Percentiles rank a stretch among this genome's conserved stretches.
Evolutionary conservation across 257 asterid genomes (phyloP).

Genomic region (Linderniella brevidens): DNA sequence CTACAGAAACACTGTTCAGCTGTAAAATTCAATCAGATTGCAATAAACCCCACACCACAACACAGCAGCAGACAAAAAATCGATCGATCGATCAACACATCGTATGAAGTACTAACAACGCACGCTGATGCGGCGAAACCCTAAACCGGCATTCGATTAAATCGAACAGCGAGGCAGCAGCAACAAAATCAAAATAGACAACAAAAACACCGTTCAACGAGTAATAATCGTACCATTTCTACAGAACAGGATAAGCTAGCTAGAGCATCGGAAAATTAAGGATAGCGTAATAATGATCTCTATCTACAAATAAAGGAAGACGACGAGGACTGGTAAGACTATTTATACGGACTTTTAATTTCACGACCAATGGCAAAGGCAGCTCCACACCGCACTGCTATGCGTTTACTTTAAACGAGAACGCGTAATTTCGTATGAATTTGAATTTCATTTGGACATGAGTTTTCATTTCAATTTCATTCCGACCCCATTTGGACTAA

Average conservation of each 20-base stretch:
- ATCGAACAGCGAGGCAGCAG: no score
- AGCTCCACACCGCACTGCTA: constrained; percentile 10
- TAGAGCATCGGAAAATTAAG: background rate
- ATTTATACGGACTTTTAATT: constrained; percentile 15
- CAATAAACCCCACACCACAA: constrained; percentile 20
- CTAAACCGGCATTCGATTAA: no score
- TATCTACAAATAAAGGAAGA: background rate
- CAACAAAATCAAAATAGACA: constrained; percentile 2
- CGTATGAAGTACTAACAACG: no score
- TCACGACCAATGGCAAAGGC: constrained; percentile 20
- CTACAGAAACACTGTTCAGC: no score
- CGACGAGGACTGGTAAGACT: constrained; percentile 13
- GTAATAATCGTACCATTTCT: background rate
- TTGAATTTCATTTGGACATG: constrained; percentile 22
- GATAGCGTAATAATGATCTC: constrained; percentile 10
- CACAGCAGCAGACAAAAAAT: background rate
- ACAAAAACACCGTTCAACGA: constrained; percentile 5
- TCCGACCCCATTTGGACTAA: constrained; percentile 34
- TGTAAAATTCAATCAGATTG: constrained; percentile 2
- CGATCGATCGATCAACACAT: background rate
- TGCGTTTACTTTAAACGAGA: constrained; percentile 14
- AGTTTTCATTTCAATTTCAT: constrained; percentile 36
- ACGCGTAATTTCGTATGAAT: constrained; percentile 34
- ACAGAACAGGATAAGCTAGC: constrained; percentile 6
- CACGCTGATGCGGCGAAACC: no score